Conservation (phyloP, 345 rosid species). For the Turritis glabra region DNA sequence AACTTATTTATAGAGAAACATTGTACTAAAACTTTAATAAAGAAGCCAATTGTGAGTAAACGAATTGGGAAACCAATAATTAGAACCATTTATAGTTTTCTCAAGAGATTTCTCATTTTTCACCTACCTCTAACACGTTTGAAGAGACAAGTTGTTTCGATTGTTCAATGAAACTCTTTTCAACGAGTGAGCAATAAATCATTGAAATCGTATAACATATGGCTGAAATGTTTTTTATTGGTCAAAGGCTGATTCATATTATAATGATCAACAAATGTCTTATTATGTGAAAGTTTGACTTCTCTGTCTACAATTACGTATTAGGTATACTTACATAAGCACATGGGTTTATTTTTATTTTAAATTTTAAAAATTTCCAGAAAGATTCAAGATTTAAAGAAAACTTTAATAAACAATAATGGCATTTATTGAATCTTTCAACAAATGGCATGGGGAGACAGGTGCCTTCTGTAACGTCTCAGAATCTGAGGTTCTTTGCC, state of each 20-base stretch:
- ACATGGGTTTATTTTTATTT: not conserved
- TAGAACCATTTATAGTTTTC: not conserved
- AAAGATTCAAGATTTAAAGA: slow-evolving; percentile 19
- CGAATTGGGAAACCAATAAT: not conserved
- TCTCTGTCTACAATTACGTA: slow-evolving; percentile 30
- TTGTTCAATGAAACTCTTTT: slow-evolving; percentile 7
- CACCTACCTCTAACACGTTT: slow-evolving; percentile 22
- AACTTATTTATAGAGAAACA: not conserved
- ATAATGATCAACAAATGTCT: slow-evolving; percentile 19
- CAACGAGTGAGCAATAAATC: slow-evolving; percentile 20
- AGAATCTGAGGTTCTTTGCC: slow-evolving; percentile 20
- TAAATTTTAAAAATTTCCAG: not conserved
- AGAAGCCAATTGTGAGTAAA: not conserved
- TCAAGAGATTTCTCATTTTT: slow-evolving; percentile 15
- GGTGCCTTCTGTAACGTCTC: slow-evolving; percentile 20
- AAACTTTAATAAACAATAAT: not conserved
- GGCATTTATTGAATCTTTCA: slow-evolving; percentile 5
- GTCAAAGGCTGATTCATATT: not conserved
- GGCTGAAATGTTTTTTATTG: not conserved
- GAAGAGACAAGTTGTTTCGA: slow-evolving; percentile 24
- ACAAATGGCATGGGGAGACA: slow-evolving; percentile 25
- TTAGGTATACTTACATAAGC: slow-evolving; percentile 35
- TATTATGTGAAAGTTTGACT: slow-evolving; percentile 31
- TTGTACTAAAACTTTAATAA: not conserved
- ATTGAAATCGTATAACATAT: slow-evolving; percentile 4